A percentile compares a stretch with the other conserved stretches of the same genome.
Conservation (phyloP, 495 filamentous ascomycete species). For the Aspergillus homomorphus region DNA sequence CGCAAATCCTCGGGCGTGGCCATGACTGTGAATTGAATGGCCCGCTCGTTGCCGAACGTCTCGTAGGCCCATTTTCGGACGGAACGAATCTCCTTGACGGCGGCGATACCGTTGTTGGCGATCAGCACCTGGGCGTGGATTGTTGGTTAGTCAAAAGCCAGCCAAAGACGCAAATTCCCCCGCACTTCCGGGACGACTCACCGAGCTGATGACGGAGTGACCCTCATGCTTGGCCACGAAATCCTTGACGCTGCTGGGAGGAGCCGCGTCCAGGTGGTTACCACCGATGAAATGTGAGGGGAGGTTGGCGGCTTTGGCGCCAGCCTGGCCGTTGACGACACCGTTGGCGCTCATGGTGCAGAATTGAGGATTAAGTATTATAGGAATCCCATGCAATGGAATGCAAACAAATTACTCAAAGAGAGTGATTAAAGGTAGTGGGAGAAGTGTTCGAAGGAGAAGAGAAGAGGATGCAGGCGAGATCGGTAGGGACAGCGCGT, state of each 20-base stretch:
- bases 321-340: slow-evolving; percentile 51
- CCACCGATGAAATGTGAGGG: slow-evolving; percentile 94
- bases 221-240: slow-evolving; percentile 87
- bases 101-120: slow-evolving; percentile 99
- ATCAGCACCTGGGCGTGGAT: slow-evolving; percentile 75
- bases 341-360: slow-evolving; percentile 43
- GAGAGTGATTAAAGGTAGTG: background rate
- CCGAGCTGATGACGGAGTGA: slow-evolving; percentile 96
- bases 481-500: background rate
- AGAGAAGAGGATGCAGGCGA: background rate
- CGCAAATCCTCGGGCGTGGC: slow-evolving; percentile 97
- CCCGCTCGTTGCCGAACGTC: slow-evolving; percentile 94
- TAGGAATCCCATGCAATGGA: slow-evolving; percentile 25
- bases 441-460: background rate
- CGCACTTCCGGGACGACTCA: slow-evolving; percentile 44
- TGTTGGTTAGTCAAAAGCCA: background rate
- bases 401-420: slow-evolving; percentile 8
- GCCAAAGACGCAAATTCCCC: background rate
- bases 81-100: slow-evolving; percentile 97
- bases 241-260: slow-evolving; percentile 82
- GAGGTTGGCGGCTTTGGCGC: slow-evolving; percentile 68
- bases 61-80: slow-evolving; percentile 99
- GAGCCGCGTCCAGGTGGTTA: slow-evolving; percentile 75
- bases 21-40: slow-evolving; percentile 99
- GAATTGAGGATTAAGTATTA: slow-evolving; percentile 24